Evolutionary conservation across 176 grass and related monocot species (phyloP).

Genomic region (Musa schizocarpa): DNA sequence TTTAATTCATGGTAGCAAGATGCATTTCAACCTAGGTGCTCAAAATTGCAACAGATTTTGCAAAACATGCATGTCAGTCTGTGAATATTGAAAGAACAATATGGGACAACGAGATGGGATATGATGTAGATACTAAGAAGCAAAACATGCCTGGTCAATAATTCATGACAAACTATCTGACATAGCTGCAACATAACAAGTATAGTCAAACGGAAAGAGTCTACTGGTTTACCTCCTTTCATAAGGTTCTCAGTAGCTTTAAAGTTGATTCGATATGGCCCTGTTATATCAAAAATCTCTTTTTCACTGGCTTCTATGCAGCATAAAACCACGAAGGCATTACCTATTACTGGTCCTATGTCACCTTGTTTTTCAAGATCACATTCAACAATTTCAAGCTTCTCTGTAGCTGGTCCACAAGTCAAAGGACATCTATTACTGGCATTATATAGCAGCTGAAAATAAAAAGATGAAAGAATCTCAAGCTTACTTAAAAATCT

Average conservation of each 20-base stretch:
- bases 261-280: constrained; percentile 84
- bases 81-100: too few relatives aligned
- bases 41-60: neutral
- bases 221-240: constrained; percentile 40
- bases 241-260: constrained; percentile 68
- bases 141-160: neutral
- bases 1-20: neutral
- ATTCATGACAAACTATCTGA: neutral
- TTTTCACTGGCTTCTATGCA: constrained; percentile 93
- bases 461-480: constrained; percentile 4
- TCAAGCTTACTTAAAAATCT: constrained; percentile 6
- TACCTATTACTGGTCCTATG: constrained; percentile 49
- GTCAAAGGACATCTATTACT: constrained; percentile 29
- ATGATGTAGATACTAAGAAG: too few relatives aligned
- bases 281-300: constrained; percentile 68
- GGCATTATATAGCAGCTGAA: constrained; percentile 2
- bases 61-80: neutral
- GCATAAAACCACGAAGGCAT: constrained; percentile 56
- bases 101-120: too few relatives aligned
- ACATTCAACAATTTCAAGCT: constrained; percentile 79
- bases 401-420: constrained; percentile 55
- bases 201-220: neutral
- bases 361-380: constrained; percentile 59
- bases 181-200: neutral
- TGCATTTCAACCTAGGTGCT: neutral